These are phyloP conservation scores for Mortierella polycephala DNA, from an alignment of 371 early-diverging fungal genomes.

Conservation along the genomic window DNA sequence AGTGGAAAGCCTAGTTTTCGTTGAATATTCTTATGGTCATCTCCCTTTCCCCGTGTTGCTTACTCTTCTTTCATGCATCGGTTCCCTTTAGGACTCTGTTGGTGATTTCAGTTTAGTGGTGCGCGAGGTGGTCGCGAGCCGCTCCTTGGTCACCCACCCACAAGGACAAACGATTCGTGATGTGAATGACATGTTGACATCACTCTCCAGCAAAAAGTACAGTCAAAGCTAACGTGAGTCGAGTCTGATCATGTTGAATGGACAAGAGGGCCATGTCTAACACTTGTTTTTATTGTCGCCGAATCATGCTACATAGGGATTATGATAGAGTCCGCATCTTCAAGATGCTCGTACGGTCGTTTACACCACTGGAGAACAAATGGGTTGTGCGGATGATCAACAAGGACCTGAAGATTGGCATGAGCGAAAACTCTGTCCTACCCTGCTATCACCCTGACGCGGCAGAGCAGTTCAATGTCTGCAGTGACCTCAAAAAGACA, in stretches of 20 bases:
- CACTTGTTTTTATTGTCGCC: not conserved
- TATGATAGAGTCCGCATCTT: slow-evolving; percentile 59
- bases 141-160: slow-evolving; percentile 37
- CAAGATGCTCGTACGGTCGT: slow-evolving; percentile 61
- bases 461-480: slow-evolving; percentile 67
- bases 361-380: slow-evolving; percentile 74
- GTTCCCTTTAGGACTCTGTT: slow-evolving; percentile 22
- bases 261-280: not conserved
- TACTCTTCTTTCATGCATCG: slow-evolving; percentile 26
- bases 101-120: slow-evolving; percentile 52
- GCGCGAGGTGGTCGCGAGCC: slow-evolving; percentile 39
- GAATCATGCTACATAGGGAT: slow-evolving; percentile 16
- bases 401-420: slow-evolving; percentile 75
- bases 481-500: slow-evolving; percentile 69
- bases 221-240: not conserved
- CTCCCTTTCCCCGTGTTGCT: not conserved
- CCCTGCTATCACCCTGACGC: slow-evolving; percentile 76
- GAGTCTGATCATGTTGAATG: not conserved
- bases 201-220: slow-evolving; percentile 28
- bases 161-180: slow-evolving; percentile 60
- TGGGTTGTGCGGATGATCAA: slow-evolving; percentile 81
- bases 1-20: not conserved
- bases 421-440: slow-evolving; percentile 75
- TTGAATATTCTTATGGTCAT: too few species aligned
- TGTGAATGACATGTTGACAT: slow-evolving; percentile 52